Base-by-base conservation (phyloP, 768 basidiomycete genomes). In the Trametes villosa region DNA sequence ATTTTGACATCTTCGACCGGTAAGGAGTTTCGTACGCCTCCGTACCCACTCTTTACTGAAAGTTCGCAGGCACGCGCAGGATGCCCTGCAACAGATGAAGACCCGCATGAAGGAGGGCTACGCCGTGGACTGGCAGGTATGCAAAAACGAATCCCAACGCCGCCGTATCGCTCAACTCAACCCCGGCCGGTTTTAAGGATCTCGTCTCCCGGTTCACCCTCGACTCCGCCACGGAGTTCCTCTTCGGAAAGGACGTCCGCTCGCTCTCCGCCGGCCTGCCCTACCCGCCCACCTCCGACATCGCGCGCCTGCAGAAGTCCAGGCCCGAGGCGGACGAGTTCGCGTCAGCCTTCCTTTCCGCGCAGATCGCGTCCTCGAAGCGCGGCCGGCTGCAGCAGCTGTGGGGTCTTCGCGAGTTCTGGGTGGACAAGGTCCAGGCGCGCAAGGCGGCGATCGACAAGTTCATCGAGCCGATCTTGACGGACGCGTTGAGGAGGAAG, bases 381-480 rank as follows among this genome's bases (percentile, higher is more conserved):
- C 78, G 79, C 15, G 38, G 65, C 40, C 71, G 74, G 3, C 75
- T 75, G 33, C 81, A 81, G 5, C 70, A 67, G 29, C 66, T 68
- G 15, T 84, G 82, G 83, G 81, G 76, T 2, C 63, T 81, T n/a
- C 60, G 54, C 24, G 79, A 82, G 68, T 74, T 81, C 46, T 79
- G 78, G 78, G 61, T 66, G n/a, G 77, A 83, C 65, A 66, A 68
- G 17, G 72, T 79, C 8, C 68, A 73, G 63, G 62, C 73, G 17
- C 71, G 74, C 7, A 75, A 77, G 71, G 70, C 74, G 48, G 71
- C 78, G 18, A 80, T 85, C 42, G 68, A 76, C 44, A 71, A 71
- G n/a, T 80, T 81, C 63, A 74, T 85, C 29, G 77, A 82, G 11
- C 83, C 82, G 0, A 78, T 85, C 17, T 61, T 85, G 13, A 68